Evolutionary conservation across 83 land plant genomes (phyloP).

Genomic region (Picea abies): DNA sequence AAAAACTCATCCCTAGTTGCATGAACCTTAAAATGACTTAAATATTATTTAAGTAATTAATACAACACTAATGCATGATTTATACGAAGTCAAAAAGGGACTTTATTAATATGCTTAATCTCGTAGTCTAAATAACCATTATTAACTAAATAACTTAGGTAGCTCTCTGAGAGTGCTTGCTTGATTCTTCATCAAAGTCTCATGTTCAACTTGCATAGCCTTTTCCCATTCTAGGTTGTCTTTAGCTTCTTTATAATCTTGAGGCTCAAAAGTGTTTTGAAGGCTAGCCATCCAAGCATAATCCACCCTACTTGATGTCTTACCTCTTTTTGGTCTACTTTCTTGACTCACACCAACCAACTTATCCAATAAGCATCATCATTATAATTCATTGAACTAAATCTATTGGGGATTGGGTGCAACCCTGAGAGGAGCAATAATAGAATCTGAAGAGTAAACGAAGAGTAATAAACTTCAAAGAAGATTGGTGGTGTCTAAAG

Average conservation of each 20-base stretch:
- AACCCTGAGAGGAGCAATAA: no score
- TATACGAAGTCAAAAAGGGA: neutral
- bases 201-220: neutral
- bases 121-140: no score
- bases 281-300: neutral
- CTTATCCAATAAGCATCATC: neutral
- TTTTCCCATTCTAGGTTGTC: neutral
- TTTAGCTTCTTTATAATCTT: neutral
- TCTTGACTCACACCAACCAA: neutral
- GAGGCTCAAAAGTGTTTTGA: neutral
- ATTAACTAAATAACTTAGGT: no score
- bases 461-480: no score
- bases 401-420: no score
- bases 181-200: neutral
- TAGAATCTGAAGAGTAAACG: no score
- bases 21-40: no score
- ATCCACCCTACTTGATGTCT: neutral
- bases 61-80: neutral
- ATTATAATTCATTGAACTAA: no score
- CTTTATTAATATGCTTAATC: neutral
- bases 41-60: no score
- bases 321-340: neutral
- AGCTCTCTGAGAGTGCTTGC: neutral
- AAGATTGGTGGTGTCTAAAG: no score
- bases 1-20: no score